Evolutionary conservation across 176 grass and related monocot genomes (phyloP), one percentile per base, ranked within the genome.

Genomic region (Oryza nivara): DNA sequence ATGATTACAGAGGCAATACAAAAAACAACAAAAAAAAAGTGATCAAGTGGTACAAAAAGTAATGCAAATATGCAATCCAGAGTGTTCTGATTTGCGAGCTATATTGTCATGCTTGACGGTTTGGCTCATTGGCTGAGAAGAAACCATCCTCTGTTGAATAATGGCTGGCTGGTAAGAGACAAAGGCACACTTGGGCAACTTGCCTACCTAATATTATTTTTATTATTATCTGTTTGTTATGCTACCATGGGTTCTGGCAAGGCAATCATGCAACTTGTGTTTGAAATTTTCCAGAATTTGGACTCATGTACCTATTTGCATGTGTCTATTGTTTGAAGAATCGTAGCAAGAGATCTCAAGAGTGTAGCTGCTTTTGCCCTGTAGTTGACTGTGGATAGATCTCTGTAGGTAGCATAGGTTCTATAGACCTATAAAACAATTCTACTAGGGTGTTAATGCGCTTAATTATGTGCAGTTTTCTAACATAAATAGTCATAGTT

Each of bases 161-260:
- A 77, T 82, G 67, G 69, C 47, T 78, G 86, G 72, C 75, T 67
- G 36, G 72, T 35, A 87, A 84, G 73, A 82, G 84, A 84, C 66
- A 74, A 78, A 84, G 83, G 77, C 46, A 83, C 76, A 89, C 83
- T 89, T 86, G 90, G 76, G 83, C 90, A 89, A 92, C 65, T 89
- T 92, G 90, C 70, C 19, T 92, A 83, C 84, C 89, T 83, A 87
- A 84, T 75, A 83, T 70, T 83, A 41, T 87, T 74, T 28, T 87
- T 87, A 90, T 79, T 87, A 44, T 90, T 90, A 90, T 84, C 84
- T 80, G 80, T 83, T 82, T 47, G 80, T 80, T 86, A 63, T 45
- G 80, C 70, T 68, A 41, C 89, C 70, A 60, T 87, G 41, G 80
- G 38, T 87, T 84, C 83, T 87, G 80, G 80, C 80, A 87, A 79